Evolutionary conservation across 495 filamentous ascomycete species (phyloP).

Genomic region (Hypoxylon lenormandii): DNA sequence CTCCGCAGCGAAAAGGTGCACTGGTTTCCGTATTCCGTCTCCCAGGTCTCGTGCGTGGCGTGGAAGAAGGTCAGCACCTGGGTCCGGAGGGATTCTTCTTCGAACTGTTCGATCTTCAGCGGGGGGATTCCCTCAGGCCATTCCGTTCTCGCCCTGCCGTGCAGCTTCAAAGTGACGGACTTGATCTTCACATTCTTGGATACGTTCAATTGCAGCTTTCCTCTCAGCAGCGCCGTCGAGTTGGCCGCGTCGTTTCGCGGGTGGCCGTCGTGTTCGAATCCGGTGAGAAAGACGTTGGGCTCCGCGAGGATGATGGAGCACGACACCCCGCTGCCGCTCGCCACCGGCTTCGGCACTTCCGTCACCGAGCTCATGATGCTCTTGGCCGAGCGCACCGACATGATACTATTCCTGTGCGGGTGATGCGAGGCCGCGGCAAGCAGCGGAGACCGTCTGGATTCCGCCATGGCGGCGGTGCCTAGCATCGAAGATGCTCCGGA

Average conservation of each 20-base stretch:
- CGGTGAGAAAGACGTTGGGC: conserved; percentile 87
- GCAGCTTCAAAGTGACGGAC: conserved; percentile 87
- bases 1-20: conserved; percentile 61
- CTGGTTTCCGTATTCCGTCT: conserved; percentile 70
- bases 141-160: conserved; percentile 86
- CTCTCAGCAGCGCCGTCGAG: conserved; percentile 83
- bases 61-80: conserved; percentile 88
- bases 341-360: conserved; percentile 74
- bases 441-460: conserved; percentile 43
- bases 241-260: conserved; percentile 65
- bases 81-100: conserved; percentile 80
- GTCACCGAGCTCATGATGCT: conserved; percentile 57
- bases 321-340: conserved; percentile 76
- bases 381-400: conserved; percentile 60
- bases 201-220: conserved; percentile 82
- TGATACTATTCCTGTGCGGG: conserved; percentile 57
- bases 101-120: conserved; percentile 81
- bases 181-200: conserved; percentile 94
- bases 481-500: conserved; percentile 43
- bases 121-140: conserved; percentile 99
- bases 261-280: conserved; percentile 85
- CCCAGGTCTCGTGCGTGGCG: conserved; percentile 69
- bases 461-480: conserved; percentile 39
- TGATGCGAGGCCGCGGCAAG: conserved; percentile 38
- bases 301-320: conserved; percentile 85